Evolutionary conservation across 805 yeast genomes (phyloP), one percentile per base, ranked within the genome.

Genomic region (Saitoella complicata): DNA sequence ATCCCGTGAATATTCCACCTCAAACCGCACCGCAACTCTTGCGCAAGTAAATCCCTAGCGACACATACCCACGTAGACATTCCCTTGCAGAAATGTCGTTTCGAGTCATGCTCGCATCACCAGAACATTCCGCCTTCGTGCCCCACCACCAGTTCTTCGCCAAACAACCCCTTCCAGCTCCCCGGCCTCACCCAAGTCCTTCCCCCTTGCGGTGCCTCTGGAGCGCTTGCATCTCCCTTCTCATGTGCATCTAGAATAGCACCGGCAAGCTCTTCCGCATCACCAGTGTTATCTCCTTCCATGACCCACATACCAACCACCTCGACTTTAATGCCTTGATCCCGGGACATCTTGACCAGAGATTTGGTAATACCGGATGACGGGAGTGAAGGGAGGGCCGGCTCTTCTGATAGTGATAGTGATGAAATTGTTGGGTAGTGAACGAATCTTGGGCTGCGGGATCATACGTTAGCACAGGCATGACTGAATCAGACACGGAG

Each of bases 101-200:
- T 38, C n/a, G n/a, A n/a, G n/a, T n/a, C n/a, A n/a, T n/a, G n/a
- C n/a, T n/a, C n/a, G n/a, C n/a, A 34, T 51, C 51, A 78, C 33
- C 80, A 76, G 53, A 71, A 87, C 32, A 87, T 60, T 1, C 95
- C 95, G 39, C 76, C 78, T 55, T 85, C 94, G 50, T 80, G 58
- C 0, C 91, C 79, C 31, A 66, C 49, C 0, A 88, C 84, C 2
- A 76, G 62, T 3, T 77, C 75, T 52, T 69, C 74, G 1, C 97
- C 97, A 55, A 87, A 87, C 0, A 81, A 80, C 2, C 94, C 85
- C 6, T 59, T 58, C 97, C 97, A 87, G 35, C 94, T 81, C 10
- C 68, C 63, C 0, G 97, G 96, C 6, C 65, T 65, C 7, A 58
- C 51, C 71, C 76, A 73, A 5, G 2, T 21, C 21, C 21, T 21